A percentile compares a stretch with the other conserved stretches of the same genome.
Evolutionary conservation across 768 basidiomycete genomes (phyloP).

Genomic region (Boletus rubroflammeus): DNA sequence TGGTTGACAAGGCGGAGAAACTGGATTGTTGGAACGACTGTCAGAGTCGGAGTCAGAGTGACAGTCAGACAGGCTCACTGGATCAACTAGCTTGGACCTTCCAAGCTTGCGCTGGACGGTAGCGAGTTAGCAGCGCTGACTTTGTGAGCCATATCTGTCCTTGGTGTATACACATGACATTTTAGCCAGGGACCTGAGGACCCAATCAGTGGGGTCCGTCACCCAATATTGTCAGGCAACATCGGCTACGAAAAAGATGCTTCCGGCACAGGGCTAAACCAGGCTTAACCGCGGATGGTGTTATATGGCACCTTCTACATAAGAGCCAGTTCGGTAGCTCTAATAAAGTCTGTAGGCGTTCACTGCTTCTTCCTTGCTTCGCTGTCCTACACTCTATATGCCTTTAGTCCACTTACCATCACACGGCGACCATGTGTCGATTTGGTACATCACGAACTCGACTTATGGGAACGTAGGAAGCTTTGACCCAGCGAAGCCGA

Average conservation of each 20-base stretch:
- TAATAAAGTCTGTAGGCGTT: conserved; percentile 2
- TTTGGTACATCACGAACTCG: conserved; percentile 71
- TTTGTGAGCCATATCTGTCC: background rate
- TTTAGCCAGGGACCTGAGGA: background rate
- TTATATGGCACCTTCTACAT: background rate
- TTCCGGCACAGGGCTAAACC: conserved; percentile 16
- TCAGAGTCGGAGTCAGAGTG: too few relatives aligned
- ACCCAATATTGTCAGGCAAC: conserved; percentile 19
- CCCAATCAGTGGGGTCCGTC: conserved; percentile 5
- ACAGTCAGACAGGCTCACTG: background rate
- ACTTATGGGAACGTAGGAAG: conserved; percentile 55
- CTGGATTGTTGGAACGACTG: background rate
- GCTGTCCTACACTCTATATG: conserved; percentile 42
- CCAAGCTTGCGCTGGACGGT: background rate
- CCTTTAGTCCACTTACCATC: conserved; percentile 66
- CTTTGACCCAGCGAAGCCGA: conserved; percentile 63
- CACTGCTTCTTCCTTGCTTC: conserved; percentile 2
- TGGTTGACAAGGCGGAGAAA: background rate
- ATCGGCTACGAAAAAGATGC: conserved; percentile 25
- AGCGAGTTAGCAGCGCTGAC: background rate
- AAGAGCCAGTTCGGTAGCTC: too few relatives aligned
- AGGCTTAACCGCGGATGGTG: conserved; percentile 4
- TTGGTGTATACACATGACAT: background rate
- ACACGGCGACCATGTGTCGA: conserved; percentile 61
- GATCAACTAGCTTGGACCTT: background rate